These are phyloP conservation scores for Adansonia rubrostipa DNA, from an alignment of 441 rosid genomes.

Conservation along the genomic window DNA sequence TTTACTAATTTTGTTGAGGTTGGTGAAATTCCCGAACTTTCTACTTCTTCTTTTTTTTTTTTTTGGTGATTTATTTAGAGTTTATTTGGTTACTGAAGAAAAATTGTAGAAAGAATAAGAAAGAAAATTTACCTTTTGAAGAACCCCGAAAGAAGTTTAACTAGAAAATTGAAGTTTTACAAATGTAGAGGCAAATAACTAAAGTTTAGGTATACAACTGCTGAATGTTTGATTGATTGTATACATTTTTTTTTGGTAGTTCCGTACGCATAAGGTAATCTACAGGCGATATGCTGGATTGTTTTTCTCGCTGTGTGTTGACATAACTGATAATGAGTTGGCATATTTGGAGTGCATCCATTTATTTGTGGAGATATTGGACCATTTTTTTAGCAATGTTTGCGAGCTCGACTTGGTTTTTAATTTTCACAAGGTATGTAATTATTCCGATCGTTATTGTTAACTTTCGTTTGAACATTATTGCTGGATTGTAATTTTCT, in stretches of 20 bases:
- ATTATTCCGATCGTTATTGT: too few relatives aligned
- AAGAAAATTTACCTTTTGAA: neutral
- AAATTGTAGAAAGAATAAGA: neutral
- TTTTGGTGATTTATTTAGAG: too few relatives aligned
- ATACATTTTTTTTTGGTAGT: constrained; percentile 51
- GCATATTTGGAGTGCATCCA: constrained; percentile 96
- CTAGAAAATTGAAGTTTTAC: neutral
- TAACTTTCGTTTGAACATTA: neutral
- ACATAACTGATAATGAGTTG: constrained; percentile 92
- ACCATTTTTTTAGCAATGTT: constrained; percentile 99
- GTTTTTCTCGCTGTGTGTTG: constrained; percentile 91
- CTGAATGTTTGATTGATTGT: neutral
- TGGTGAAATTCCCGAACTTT: neutral
- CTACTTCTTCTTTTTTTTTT: neutral
- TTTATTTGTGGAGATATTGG: constrained; percentile 94
- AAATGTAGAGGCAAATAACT: neutral
- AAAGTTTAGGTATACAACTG: neutral
- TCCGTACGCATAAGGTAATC: constrained; percentile 87
- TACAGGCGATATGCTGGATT: constrained; percentile 96
- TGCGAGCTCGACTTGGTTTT: constrained; percentile 98
- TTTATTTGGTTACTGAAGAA: too few relatives aligned
- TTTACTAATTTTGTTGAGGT: too few relatives aligned
- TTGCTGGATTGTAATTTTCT: neutral
- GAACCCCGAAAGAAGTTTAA: neutral
- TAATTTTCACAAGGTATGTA: constrained; percentile 89